Evolutionary conservation across 495 filamentous ascomycete species (phyloP).

Genomic region (Talaromyces ruber): DNA sequence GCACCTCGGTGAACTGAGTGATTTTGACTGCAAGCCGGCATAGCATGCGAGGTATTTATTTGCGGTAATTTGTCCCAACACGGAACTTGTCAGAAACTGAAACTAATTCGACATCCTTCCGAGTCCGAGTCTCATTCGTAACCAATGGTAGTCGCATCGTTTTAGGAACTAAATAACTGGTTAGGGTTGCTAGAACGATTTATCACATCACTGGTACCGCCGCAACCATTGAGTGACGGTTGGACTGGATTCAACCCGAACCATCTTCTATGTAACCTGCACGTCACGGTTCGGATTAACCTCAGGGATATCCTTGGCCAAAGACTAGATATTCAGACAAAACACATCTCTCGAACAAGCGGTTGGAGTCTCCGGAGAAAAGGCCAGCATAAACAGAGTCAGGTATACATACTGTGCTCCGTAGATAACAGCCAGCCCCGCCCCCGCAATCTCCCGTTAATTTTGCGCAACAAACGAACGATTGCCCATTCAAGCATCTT

Average conservation of each 20-base stretch:
- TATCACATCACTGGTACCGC: not conserved
- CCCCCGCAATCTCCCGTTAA: not conserved
- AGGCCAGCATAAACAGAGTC: not conserved
- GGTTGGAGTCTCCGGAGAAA: not conserved
- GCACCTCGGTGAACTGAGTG: not conserved
- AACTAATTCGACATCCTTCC: not conserved
- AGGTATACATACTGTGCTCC: not conserved
- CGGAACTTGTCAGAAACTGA: not conserved
- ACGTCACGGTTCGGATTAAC: not conserved
- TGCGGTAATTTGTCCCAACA: not conserved
- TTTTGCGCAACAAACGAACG: not conserved
- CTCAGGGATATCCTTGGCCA: not conserved
- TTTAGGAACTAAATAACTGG: not conserved
- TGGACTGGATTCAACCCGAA: not conserved
- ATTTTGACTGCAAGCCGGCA: not conserved
- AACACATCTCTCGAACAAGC: not conserved
- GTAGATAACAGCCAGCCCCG: not conserved
- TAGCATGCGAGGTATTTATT: not conserved
- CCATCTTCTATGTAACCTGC: not conserved
- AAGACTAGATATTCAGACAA: not conserved
- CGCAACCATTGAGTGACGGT: not conserved
- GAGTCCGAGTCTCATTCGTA: not conserved
- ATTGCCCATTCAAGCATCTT: not conserved
- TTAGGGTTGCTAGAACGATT: not conserved
- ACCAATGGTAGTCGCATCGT: not conserved